Percentiles rank a stretch among this genome's conserved stretches.
phyloP scores from a whole-genome alignment of 1,139 yeast genomes.

The Lodderomyces pseudojiufengensis region DNA sequence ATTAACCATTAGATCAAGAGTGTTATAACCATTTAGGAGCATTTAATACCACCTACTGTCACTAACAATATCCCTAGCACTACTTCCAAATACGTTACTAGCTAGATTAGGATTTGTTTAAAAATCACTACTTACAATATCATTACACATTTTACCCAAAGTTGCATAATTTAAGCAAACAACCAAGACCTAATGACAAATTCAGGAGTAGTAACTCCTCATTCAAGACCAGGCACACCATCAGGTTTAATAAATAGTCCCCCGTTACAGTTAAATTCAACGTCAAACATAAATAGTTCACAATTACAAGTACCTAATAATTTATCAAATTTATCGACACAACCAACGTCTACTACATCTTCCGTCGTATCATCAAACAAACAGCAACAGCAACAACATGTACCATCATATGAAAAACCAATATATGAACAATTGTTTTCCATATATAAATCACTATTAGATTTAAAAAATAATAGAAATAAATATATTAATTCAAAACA shows the following conservation, averaged over 20 bases:
- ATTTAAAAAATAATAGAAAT: slow-evolving; percentile 61
- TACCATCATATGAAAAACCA: slow-evolving; percentile 50
- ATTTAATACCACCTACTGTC: too few relatives aligned
- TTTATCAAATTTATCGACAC: neutral
- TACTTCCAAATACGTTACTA: too few relatives aligned
- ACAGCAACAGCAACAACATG: slow-evolving; percentile 3
- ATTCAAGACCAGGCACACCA: slow-evolving; percentile 14
- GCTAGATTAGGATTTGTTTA: too few relatives aligned
- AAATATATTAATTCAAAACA: slow-evolving; percentile 64
- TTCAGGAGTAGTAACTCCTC: slow-evolving; percentile 12
- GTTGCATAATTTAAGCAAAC: neutral
- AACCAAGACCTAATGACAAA: slow-evolving; percentile 7
- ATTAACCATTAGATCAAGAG: too few relatives aligned
- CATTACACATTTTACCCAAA: neutral
- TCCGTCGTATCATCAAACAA: neutral
- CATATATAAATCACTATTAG: slow-evolving; percentile 48
- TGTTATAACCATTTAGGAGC: too few relatives aligned
- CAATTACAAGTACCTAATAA: neutral
- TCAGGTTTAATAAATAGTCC: neutral
- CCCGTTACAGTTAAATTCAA: neutral
- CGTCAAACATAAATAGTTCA: neutral
- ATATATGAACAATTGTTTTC: slow-evolving; percentile 45
- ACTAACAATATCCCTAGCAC: too few relatives aligned
- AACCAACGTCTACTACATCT: neutral
- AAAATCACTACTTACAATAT: too few relatives aligned